Conservation (phyloP, 2,329 filamentous ascomycete genomes). For the Nemania bipapillata region DNA sequence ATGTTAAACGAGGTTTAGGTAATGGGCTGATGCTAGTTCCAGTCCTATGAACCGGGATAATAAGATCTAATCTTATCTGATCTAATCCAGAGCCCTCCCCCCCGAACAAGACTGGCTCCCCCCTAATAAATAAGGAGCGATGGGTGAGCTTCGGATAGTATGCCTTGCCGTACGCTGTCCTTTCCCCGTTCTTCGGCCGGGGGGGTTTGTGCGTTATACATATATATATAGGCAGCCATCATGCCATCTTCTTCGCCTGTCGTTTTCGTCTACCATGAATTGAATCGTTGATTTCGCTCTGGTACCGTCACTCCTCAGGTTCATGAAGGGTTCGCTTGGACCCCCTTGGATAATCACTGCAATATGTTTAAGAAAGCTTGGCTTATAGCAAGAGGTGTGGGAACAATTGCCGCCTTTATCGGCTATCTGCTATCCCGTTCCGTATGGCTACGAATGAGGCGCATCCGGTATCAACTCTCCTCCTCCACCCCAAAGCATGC, state of each 20-base stretch:
- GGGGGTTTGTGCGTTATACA: background rate
- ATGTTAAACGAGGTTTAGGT: background rate
- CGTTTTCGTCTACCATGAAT: background rate
- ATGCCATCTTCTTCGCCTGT: background rate
- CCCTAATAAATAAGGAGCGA: too few relatives aligned
- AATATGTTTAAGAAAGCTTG: slow-evolving; percentile 41
- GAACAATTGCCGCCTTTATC: slow-evolving; percentile 32
- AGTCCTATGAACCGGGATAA: slow-evolving; percentile 5
- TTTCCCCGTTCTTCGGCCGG: background rate
- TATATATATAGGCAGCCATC: slow-evolving; percentile 2
- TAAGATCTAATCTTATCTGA: slow-evolving; percentile 49
- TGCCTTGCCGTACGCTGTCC: background rate
- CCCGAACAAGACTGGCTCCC: too few relatives aligned
- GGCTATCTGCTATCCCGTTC: slow-evolving; percentile 35
- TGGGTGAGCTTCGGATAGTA: background rate
- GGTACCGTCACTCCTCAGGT: background rate
- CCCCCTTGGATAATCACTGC: slow-evolving; percentile 3
- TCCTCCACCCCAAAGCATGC: slow-evolving; percentile 16
- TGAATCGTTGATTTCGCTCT: background rate
- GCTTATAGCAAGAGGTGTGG: slow-evolving; percentile 36
- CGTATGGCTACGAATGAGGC: slow-evolving; percentile 35
- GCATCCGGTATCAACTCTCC: slow-evolving; percentile 34
- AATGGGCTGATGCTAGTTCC: background rate
- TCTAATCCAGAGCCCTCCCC: slow-evolving; percentile 40
- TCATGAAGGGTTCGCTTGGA: background rate